Conservation (phyloP, 352 stramenopile genomes). For the Pythium sp. region DNA sequence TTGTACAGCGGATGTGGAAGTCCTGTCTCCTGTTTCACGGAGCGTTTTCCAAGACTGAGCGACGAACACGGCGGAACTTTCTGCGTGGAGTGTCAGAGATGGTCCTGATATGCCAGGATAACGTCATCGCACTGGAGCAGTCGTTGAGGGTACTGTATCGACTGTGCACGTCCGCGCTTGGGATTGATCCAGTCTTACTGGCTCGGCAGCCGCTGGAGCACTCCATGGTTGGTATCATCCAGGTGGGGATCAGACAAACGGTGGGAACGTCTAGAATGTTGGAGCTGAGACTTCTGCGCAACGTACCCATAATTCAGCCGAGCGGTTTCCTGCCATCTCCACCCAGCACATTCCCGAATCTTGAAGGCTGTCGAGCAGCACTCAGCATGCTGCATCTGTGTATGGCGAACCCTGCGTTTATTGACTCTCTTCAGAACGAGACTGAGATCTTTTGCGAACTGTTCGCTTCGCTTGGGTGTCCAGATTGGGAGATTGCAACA, state of each 20-base stretch:
- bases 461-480: constrained; percentile 19
- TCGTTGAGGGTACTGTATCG: constrained; percentile 1
- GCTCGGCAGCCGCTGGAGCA: neutral
- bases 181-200: neutral
- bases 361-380: neutral
- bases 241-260: neutral
- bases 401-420: constrained; percentile 6
- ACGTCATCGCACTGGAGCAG: neutral
- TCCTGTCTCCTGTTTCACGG: constrained; percentile 2
- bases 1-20: neutral
- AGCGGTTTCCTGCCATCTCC: constrained; percentile 4
- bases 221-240: constrained; percentile 13
- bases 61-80: neutral
- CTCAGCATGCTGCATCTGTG: constrained; percentile 11
- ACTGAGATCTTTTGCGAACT: constrained; percentile 17
- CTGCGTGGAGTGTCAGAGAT: constrained; percentile 11
- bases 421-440: constrained; percentile 12
- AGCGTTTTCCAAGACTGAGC: neutral
- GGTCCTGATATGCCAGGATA: neutral
- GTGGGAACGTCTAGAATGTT: constrained; percentile 10
- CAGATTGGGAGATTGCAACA: constrained; percentile 11
- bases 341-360: neutral
- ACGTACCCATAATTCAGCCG: neutral
- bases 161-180: constrained; percentile 7
- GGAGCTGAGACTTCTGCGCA: neutral